Conservation (phyloP, 352 stramenopile species). For the Pythium plurisporium region DNA sequence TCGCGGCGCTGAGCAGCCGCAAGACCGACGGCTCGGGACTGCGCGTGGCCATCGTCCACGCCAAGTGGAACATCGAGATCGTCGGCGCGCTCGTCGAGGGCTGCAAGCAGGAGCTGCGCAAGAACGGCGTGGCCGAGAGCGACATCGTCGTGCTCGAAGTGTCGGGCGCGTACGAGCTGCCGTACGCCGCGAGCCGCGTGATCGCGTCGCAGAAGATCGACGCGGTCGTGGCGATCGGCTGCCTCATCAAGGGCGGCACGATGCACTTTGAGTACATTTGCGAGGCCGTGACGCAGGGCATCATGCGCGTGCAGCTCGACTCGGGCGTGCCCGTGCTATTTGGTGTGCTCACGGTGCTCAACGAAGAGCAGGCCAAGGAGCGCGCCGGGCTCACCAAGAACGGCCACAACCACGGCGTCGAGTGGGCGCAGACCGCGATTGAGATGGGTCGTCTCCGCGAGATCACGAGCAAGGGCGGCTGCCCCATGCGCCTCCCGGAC, state of each 20-base stretch:
- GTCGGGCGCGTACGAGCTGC: slow-evolving; percentile 96
- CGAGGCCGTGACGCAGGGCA: slow-evolving; percentile 92
- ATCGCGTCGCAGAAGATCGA: slow-evolving; percentile 93
- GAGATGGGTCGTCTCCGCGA: slow-evolving; percentile 94
- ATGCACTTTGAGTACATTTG: slow-evolving; percentile 99
- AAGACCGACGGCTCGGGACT: slow-evolving; percentile 74
- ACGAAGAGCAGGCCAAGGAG: slow-evolving; percentile 94
- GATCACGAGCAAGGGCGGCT: slow-evolving; percentile 47
- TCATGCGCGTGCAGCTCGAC: slow-evolving; percentile 96
- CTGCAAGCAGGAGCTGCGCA: slow-evolving; percentile 57
- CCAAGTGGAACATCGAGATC: slow-evolving; percentile 85
- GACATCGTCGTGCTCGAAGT: slow-evolving; percentile 82
- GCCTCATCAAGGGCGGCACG: slow-evolving; percentile 96
- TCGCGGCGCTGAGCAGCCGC: slow-evolving; percentile 63
- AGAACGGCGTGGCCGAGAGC: slow-evolving; percentile 49
- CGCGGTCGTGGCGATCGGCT: slow-evolving; percentile 94
- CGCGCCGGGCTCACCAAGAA: slow-evolving; percentile 77
- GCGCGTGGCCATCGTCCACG: slow-evolving; percentile 78
- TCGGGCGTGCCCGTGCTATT: slow-evolving; percentile 86
- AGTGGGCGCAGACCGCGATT: slow-evolving; percentile 96
- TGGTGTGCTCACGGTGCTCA: slow-evolving; percentile 95
- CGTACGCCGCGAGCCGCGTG: slow-evolving; percentile 89
- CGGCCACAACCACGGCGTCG: slow-evolving; percentile 94
- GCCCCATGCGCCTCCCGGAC: slow-evolving; percentile 63
- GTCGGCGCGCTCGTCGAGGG: slow-evolving; percentile 64